Evolutionary conservation across 2,329 filamentous ascomycete genomes (phyloP).

Genomic region (Penicillium digitatum): DNA sequence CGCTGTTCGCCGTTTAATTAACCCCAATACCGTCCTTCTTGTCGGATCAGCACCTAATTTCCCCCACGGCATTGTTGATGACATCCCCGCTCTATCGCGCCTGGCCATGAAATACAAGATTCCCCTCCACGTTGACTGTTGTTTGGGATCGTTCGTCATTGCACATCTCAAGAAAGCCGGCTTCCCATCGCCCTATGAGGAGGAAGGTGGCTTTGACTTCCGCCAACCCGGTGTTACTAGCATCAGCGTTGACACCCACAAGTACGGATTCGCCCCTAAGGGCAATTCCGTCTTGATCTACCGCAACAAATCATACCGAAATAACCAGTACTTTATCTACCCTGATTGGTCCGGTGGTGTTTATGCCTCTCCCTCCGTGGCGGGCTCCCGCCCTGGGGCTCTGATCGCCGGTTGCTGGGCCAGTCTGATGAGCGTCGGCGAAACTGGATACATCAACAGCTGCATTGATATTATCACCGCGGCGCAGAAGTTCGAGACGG

Average conservation of each 20-base stretch:
- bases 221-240: constrained; percentile 87
- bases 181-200: constrained; percentile 58
- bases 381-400: constrained; percentile 85
- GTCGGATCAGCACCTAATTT: constrained; percentile 97
- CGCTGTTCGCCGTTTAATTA: constrained; percentile 78
- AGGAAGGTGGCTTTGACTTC: constrained; percentile 87
- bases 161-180: constrained; percentile 91
- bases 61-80: constrained; percentile 95
- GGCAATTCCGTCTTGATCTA: constrained; percentile 93
- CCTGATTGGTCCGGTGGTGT: constrained; percentile 95
- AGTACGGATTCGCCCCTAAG: constrained; percentile 98
- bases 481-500: constrained; percentile 73
- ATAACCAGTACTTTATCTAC: constrained; percentile 94
- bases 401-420: constrained; percentile 96
- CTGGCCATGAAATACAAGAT: constrained; percentile 75
- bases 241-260: constrained; percentile 96
- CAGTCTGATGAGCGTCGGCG: constrained; percentile 80
- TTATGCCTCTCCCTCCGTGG: constrained; percentile 88
- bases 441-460: constrained; percentile 79
- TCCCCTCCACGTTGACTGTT: constrained; percentile 95
- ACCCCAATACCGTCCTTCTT: constrained; percentile 87
- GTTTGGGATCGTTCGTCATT: constrained; percentile 89
- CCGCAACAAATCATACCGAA: constrained; percentile 70
- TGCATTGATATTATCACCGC: constrained; percentile 85
- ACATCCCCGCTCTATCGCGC: constrained; percentile 79